Percentiles rank a stretch among this genome's conserved stretches.
Evolutionary conservation across 2,329 filamentous ascomycete genomes (phyloP).

Genomic region (Neofusicoccum laricinum): DNA sequence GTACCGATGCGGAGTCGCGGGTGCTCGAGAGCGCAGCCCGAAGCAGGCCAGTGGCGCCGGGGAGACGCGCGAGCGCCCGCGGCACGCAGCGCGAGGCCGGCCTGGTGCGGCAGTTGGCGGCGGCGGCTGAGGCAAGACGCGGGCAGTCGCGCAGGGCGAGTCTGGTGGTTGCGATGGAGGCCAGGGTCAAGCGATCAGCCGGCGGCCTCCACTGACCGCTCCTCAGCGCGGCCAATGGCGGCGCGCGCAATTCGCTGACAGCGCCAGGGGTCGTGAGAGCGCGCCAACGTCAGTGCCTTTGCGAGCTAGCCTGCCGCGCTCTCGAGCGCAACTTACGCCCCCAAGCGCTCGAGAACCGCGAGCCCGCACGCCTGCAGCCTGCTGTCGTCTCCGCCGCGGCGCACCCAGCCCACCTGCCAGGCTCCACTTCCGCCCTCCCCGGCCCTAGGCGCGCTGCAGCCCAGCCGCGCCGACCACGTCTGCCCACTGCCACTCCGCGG

Average conservation of each 20-base stretch:
- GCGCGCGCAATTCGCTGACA: neutral
- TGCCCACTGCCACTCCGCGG: neutral
- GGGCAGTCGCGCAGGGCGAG: neutral
- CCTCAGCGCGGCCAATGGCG: neutral
- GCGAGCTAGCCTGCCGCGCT: conserved; percentile 2
- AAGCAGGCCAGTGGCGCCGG: neutral
- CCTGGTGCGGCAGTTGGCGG: neutral
- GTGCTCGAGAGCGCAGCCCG: neutral
- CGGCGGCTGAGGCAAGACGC: neutral
- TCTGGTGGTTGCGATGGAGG: neutral
- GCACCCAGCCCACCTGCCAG: neutral
- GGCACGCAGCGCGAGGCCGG: neutral
- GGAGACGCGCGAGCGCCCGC: neutral
- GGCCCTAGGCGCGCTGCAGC: neutral
- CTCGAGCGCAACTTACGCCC: neutral
- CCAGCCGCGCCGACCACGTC: neutral
- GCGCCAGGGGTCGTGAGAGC: neutral
- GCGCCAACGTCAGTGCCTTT: conserved; percentile 14
- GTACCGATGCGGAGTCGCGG: neutral
- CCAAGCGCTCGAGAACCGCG: neutral
- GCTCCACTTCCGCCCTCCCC: conserved; percentile 6
- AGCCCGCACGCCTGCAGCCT: neutral
- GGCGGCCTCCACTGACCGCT: conserved; percentile 4
- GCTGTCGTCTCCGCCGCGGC: neutral
- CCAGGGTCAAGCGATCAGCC: conserved; percentile 9